A percentile compares a stretch with the other conserved stretches of the same genome.
These are phyloP conservation scores for Fusarium circinatum DNA, from an alignment of 2,329 filamentous ascomycete genomes.

Conservation along the genomic window DNA sequence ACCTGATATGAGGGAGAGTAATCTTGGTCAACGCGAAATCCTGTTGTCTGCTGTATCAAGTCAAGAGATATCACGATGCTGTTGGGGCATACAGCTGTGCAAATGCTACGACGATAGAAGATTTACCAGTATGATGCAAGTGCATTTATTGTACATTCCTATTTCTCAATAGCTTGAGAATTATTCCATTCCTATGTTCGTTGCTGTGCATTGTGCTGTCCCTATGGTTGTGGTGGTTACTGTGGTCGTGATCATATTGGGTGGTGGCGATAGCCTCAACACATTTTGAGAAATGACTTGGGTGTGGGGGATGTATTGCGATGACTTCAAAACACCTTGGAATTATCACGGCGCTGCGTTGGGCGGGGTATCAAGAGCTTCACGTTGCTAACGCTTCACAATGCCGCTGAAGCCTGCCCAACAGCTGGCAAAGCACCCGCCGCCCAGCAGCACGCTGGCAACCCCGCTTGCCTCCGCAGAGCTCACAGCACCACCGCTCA, in stretches of 20 bases:
- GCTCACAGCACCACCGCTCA: background rate
- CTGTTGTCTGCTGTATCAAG: background rate
- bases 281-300: background rate
- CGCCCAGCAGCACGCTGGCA: background rate
- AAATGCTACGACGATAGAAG: background rate
- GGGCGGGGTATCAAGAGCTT: conserved; percentile 9
- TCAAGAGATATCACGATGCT: background rate
- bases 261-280: conserved; percentile 15
- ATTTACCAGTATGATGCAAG: conserved; percentile 4
- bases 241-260: background rate
- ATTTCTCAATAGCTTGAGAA: background rate
- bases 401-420: background rate
- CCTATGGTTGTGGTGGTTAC: background rate
- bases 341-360: conserved; percentile 8
- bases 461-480: background rate
- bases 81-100: background rate
- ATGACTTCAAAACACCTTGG: conserved; percentile 23
- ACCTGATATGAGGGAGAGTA: no score
- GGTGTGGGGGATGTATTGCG: background rate
- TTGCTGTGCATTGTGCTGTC: background rate
- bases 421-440: background rate
- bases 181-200: background rate
- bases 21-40: background rate
- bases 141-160: background rate
- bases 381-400: background rate